Evolutionary conservation across 306 rosid genomes (phyloP).

Genomic region (Pyrus communis): DNA sequence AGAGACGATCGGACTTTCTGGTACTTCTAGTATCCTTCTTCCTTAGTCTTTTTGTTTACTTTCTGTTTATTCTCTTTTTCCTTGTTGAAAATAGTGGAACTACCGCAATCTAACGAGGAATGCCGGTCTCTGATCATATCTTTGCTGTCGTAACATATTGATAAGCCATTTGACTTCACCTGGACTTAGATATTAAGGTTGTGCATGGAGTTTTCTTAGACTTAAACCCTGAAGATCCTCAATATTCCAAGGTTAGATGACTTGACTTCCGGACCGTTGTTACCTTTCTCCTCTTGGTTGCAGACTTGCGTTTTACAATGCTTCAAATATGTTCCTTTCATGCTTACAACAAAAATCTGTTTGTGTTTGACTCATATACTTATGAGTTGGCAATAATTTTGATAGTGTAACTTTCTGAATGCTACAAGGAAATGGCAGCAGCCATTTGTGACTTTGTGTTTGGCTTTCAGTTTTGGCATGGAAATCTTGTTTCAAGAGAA

Average conservation of each 20-base stretch:
- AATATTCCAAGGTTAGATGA: slow-evolving; percentile 58
- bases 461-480: no score
- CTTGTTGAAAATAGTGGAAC: background rate
- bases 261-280: background rate
- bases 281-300: background rate
- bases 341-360: background rate
- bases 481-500: no score
- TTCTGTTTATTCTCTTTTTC: background rate
- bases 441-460: no score
- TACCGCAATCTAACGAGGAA: background rate
- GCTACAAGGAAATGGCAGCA: no score
- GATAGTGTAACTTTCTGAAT: no score
- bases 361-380: no score
- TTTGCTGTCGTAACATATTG: background rate
- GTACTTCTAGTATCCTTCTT: slow-evolving; percentile 75
- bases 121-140: background rate
- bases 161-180: slow-evolving; percentile 32
- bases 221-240: slow-evolving; percentile 49
- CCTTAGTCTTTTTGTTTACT: background rate
- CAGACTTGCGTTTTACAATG: background rate
- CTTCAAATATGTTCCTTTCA: background rate
- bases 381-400: no score
- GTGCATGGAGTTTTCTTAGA: slow-evolving; percentile 73
- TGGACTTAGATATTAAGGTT: slow-evolving; percentile 59
- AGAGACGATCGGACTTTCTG: slow-evolving; percentile 67